Conservation (phyloP, 148 eudicot genomes). For the Amaranthus hypochondriacus region DNA sequence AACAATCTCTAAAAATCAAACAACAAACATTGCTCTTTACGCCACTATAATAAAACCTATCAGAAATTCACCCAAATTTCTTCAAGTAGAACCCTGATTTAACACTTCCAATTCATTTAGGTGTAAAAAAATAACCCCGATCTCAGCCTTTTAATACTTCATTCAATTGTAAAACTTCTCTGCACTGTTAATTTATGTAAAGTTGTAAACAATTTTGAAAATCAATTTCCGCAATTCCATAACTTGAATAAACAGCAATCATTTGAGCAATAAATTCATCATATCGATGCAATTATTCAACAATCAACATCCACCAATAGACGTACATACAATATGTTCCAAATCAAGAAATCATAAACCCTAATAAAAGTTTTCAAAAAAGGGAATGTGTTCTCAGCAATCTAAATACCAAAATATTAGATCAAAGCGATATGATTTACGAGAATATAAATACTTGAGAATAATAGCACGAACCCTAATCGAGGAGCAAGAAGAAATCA, state of each 20-base stretch:
- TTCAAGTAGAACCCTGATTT: neutral
- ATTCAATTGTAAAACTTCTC: neutral
- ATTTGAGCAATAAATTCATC: neutral
- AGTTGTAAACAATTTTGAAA: neutral
- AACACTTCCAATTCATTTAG: neutral
- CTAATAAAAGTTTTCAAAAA: neutral
- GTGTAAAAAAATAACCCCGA: neutral
- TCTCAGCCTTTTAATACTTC: neutral
- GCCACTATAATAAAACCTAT: neutral
- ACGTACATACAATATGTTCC: neutral
- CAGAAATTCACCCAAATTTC: neutral
- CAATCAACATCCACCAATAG: neutral
- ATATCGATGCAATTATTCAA: neutral
- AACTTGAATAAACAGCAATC: neutral
- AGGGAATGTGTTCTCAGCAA: no score
- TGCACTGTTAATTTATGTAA: neutral
- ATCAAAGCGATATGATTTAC: neutral
- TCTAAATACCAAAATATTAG: neutral
- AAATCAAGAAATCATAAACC: conserved; percentile 7
- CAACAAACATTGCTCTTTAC: neutral
- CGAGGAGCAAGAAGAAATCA: neutral
- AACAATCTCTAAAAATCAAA: neutral
- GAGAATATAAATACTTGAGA: neutral
- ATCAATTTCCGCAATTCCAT: neutral
- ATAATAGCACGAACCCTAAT: neutral